These are phyloP conservation scores for Neoboletus subvelutipes DNA, from an alignment of 768 basidiomycete genomes.

Conservation along the genomic window DNA sequence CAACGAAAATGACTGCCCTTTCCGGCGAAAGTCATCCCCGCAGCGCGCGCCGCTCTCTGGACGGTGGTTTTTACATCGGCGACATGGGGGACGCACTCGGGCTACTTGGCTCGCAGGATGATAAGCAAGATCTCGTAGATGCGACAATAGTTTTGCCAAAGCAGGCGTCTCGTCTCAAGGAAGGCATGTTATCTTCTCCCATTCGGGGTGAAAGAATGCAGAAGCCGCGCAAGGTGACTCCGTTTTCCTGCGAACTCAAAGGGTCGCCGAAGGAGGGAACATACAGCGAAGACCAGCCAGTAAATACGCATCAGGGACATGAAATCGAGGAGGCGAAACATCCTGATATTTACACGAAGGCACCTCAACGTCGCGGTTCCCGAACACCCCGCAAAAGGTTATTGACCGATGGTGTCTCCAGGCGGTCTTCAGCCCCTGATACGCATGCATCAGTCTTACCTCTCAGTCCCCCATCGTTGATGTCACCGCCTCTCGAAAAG, in stretches of 20 bases:
- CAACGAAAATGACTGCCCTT: background rate
- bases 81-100: background rate
- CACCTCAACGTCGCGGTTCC: constrained; percentile 17
- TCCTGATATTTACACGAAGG: constrained; percentile 17
- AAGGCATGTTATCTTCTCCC: background rate
- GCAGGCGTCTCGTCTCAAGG: background rate
- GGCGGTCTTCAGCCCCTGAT: constrained; percentile 20
- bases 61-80: background rate
- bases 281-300: background rate
- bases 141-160: background rate
- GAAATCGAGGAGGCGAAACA: background rate
- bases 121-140: background rate
- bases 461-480: constrained; percentile 55
- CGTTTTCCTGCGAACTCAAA: constrained; percentile 4
- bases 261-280: background rate
- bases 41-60: background rate
- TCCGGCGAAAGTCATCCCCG: background rate
- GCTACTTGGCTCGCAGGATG: background rate
- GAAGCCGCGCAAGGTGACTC: constrained; percentile 9
- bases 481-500: constrained; percentile 55
- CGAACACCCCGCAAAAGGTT: background rate
- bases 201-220: background rate
- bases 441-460: constrained; percentile 46
- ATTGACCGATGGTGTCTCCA: background rate
- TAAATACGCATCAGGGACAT: background rate